Percentiles rank a stretch among this genome's conserved stretches.
These are phyloP conservation scores for Aaosphaeria arxii DNA, from an alignment of 2,329 filamentous ascomycete species.

Conservation along the genomic window DNA sequence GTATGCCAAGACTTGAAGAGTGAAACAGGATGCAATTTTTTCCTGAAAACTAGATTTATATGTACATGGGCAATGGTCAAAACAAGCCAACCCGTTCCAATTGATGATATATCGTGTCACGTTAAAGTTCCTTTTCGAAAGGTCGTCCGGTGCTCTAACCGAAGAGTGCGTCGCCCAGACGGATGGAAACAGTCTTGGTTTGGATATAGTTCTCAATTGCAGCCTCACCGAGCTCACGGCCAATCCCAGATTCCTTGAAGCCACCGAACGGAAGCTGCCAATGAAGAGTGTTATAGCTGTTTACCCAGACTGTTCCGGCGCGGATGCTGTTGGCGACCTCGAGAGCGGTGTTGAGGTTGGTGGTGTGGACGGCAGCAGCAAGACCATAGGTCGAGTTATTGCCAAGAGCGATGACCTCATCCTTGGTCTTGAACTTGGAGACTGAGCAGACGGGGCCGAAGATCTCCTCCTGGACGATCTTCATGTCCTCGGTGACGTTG, in stretches of 20 bases:
- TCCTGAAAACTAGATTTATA: too few relatives aligned
- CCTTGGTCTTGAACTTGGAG: constrained; percentile 72
- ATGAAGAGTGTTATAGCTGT: constrained; percentile 71
- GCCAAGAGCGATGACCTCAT: constrained; percentile 65
- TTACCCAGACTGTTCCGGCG: constrained; percentile 67
- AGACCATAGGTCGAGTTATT: constrained; percentile 76
- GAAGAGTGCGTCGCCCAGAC: constrained; percentile 50
- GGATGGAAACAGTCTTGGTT: constrained; percentile 45
- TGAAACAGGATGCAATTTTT: too few relatives aligned
- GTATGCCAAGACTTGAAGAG: too few relatives aligned
- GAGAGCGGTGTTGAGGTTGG: constrained; percentile 75
- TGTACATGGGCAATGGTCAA: too few relatives aligned
- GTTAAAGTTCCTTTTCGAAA: background rate
- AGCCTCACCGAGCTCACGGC: constrained; percentile 50
- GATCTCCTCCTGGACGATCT: constrained; percentile 76
- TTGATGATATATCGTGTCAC: background rate
- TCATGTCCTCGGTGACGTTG: constrained; percentile 68
- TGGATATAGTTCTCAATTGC: constrained; percentile 48
- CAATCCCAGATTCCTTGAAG: constrained; percentile 49
- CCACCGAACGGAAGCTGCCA: constrained; percentile 59
- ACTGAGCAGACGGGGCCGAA: constrained; percentile 79
- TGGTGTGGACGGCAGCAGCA: constrained; percentile 74
- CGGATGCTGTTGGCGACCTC: constrained; percentile 68
- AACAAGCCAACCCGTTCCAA: background rate
- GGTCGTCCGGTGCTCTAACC: constrained; percentile 29